Percentiles rank a stretch among this genome's conserved stretches.
Conservation (phyloP, 2,329 filamentous ascomycete genomes). For the Torrubiellomyces zombiae region DNA sequence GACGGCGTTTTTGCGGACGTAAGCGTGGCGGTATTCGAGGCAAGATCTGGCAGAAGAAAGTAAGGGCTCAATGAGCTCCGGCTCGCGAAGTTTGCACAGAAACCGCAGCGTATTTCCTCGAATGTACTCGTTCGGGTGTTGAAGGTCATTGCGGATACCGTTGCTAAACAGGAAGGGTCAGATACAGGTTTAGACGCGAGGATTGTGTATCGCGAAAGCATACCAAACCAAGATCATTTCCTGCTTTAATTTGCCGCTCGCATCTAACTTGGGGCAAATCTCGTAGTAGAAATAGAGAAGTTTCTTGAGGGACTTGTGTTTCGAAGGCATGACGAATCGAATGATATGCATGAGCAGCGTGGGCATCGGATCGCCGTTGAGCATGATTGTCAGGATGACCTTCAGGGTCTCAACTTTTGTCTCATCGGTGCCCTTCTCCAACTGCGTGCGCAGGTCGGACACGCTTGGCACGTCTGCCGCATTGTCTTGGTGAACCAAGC, state of each 20-base stretch:
- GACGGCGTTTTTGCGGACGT: slow-evolving; percentile 95
- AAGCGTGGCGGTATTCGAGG: slow-evolving; percentile 89
- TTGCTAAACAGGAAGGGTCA: slow-evolving; percentile 43
- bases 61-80: slow-evolving; percentile 89
- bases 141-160: slow-evolving; percentile 91
- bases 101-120: slow-evolving; percentile 96
- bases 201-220: slow-evolving; percentile 3
- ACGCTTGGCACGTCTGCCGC: slow-evolving; percentile 77
- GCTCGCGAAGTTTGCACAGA: slow-evolving; percentile 86
- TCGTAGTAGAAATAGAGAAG: slow-evolving; percentile 98
- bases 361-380: slow-evolving; percentile 93
- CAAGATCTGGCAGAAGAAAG: slow-evolving; percentile 84
- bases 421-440: slow-evolving; percentile 89
- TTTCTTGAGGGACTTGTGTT: slow-evolving; percentile 93
- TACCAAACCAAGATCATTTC: slow-evolving; percentile 99
- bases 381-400: slow-evolving; percentile 89
- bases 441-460: slow-evolving; percentile 79
- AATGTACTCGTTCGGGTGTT: slow-evolving; percentile 96
- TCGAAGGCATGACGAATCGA: slow-evolving; percentile 97
- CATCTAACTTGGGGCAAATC: slow-evolving; percentile 91
- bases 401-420: slow-evolving; percentile 92
- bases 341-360: slow-evolving; percentile 98
- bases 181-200: not conserved
- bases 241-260: slow-evolving; percentile 88
- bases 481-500: slow-evolving; percentile 95